phyloP scores from a whole-genome alignment of 2,329 filamentous ascomycete species.

The Achaetomium macrosporum region DNA sequence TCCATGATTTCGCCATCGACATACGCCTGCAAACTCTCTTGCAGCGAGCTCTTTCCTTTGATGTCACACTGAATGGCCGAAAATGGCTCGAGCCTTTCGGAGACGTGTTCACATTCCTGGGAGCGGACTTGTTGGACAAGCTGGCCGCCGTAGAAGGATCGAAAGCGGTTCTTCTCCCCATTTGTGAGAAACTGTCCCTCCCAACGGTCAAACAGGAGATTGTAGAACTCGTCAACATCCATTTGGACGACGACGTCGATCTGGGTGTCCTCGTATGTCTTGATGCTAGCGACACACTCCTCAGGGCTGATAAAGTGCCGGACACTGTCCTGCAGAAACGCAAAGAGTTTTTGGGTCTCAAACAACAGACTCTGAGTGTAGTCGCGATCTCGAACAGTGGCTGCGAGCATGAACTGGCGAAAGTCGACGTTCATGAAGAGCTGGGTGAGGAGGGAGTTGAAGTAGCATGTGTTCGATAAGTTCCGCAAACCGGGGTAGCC shows the following conservation, averaged over 20 bases:
- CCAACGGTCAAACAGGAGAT: constrained; percentile 84
- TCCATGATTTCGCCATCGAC: constrained; percentile 96
- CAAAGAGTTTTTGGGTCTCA: constrained; percentile 77
- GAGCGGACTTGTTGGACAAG: constrained; percentile 93
- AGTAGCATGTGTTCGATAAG: constrained; percentile 91
- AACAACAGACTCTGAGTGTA: constrained; percentile 62
- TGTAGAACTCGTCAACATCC: constrained; percentile 98
- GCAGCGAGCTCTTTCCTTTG: constrained; percentile 76
- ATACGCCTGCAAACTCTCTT: constrained; percentile 89
- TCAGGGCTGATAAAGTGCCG: constrained; percentile 67
- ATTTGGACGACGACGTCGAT: constrained; percentile 91
- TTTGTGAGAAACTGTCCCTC: constrained; percentile 69
- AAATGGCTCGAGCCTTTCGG: constrained; percentile 82
- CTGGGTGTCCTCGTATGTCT: constrained; percentile 71
- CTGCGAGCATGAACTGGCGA: constrained; percentile 71
- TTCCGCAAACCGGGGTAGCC: constrained; percentile 90
- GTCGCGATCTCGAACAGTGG: constrained; percentile 49
- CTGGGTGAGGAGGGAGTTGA: constrained; percentile 91
- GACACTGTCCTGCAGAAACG: constrained; percentile 76
- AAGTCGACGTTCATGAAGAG: constrained; percentile 94
- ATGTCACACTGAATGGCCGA: constrained; percentile 95
- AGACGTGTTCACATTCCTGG: constrained; percentile 90
- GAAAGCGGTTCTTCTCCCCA: constrained; percentile 66
- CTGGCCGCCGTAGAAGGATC: constrained; percentile 84
- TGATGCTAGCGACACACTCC: constrained; percentile 67